Evolutionary conservation across 805 yeast species (phyloP), one percentile per base, ranked within the genome.

Genomic region (Myxozyma neglecta): DNA sequence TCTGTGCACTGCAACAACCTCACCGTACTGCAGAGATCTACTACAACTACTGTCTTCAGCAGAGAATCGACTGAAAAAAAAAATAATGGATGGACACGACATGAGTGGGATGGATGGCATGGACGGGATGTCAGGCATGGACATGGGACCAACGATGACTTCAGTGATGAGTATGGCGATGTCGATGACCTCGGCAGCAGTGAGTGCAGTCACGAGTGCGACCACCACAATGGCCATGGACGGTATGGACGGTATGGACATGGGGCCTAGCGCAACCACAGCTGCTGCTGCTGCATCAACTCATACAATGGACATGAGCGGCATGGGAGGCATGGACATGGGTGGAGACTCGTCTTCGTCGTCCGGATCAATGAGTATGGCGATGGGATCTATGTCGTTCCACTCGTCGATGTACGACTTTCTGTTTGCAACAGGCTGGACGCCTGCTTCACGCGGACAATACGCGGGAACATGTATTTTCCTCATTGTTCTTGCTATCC

Each of bases 401-500:
- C 72, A 70, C 56, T 57, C 69, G 35, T 55, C 59, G 39, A 54
- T 45, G 48, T 42, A 57, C 50, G 72, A 69, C 51, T 61, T 61
- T 32, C 48, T 70, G n/a, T 61, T 68, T 40, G 59, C 73, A 4
- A 45, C 61, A 2, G 65, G 57, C 37, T 70, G 72, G 72, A 69
- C 68, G 9, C 73, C 73, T 13, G 49, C 63, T 8, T 55, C 59
- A 20, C 50, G 50, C 11, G 73, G 73, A 36, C 68, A 67, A 49
- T 70, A 70, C 60, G 73, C 71, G 35, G 73, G 72, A 20, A 66
- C 73, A 14, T 70, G 73, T 48, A 65, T 70, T 40, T 70, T 70
- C 61, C 58, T 71, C 35, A 64, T 70, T 35, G 61, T 70, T 36
- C 66, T 70, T 32, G 71, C 68, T 35, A 60, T 70, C 40, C 53